A percentile compares a stretch with the other conserved stretches of the same genome.
These are phyloP conservation scores for Sugiyamaella marilandica DNA, from an alignment of 805 yeast species.

Conservation along the genomic window DNA sequence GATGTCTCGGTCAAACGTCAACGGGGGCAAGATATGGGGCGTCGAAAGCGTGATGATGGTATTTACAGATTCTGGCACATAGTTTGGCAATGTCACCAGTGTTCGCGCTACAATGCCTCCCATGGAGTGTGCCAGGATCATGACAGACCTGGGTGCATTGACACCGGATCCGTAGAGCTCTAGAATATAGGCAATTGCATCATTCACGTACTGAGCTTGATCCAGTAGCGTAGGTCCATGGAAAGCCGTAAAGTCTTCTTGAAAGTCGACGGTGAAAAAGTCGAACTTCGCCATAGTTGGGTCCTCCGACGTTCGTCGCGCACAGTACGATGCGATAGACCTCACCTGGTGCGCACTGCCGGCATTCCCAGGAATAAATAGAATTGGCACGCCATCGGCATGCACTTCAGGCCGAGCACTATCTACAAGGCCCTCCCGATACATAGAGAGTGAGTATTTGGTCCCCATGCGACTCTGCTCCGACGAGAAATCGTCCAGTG, in stretches of 20 bases:
- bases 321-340: constrained; percentile 81
- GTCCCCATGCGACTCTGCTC: constrained; percentile 64
- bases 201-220: constrained; percentile 88
- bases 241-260: constrained; percentile 92
- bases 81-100: constrained; percentile 72
- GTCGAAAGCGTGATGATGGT: constrained; percentile 80
- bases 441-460: constrained; percentile 78
- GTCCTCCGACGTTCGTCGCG: constrained; percentile 41
- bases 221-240: constrained; percentile 90
- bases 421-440: constrained; percentile 68
- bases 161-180: constrained; percentile 46
- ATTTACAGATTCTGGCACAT: constrained; percentile 61
- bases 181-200: constrained; percentile 71
- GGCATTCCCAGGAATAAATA: constrained; percentile 97
- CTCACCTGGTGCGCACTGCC: constrained; percentile 89
- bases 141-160: constrained; percentile 56
- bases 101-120: constrained; percentile 91
- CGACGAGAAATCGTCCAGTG: constrained; percentile 18
- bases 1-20: constrained; percentile 86
- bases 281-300: constrained; percentile 37
- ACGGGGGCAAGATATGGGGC: constrained; percentile 87
- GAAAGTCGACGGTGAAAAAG: constrained; percentile 86
- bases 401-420: constrained; percentile 5
- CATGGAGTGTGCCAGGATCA: constrained; percentile 88
- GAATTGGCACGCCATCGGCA: constrained; percentile 68